These are phyloP conservation scores for Neurospora africana DNA, from an alignment of 495 filamentous ascomycete species.

Conservation along the genomic window DNA sequence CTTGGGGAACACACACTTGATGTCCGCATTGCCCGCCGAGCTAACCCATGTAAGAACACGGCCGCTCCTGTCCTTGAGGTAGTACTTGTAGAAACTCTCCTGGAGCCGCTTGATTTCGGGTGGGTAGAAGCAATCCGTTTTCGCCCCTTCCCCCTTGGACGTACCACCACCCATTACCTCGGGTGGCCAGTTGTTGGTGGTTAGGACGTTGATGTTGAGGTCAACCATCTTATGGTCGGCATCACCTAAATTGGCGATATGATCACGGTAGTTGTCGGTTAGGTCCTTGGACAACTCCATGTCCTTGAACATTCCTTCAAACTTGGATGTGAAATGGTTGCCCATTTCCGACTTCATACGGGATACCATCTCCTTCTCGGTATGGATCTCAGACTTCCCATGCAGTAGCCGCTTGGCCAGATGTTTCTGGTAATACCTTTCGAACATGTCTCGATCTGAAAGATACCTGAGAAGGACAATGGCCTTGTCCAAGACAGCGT, in stretches of 20 bases:
- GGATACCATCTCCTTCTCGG: constrained; percentile 89
- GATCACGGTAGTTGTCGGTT: constrained; percentile 59
- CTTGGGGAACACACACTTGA: constrained; percentile 68
- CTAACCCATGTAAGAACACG: constrained; percentile 75
- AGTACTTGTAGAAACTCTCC: constrained; percentile 82
- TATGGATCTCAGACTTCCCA: constrained; percentile 74
- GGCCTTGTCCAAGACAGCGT: constrained; percentile 77
- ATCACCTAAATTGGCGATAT: constrained; percentile 54
- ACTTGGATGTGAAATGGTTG: constrained; percentile 81
- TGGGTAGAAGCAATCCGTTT: constrained; percentile 57
- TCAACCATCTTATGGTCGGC: constrained; percentile 60
- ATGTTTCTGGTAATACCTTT: constrained; percentile 97
- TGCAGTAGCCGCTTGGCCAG: constrained; percentile 75
- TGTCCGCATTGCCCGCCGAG: constrained; percentile 64
- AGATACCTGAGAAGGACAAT: constrained; percentile 80
- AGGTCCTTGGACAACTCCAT: constrained; percentile 86
- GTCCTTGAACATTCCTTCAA: constrained; percentile 98
- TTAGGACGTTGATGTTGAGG: constrained; percentile 73
- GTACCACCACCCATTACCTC: constrained; percentile 58
- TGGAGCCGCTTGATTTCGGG: constrained; percentile 64
- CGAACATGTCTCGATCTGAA: constrained; percentile 88
- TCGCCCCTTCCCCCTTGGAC: constrained; percentile 37
- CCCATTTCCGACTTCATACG: constrained; percentile 94
- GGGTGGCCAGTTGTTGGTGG: constrained; percentile 88
- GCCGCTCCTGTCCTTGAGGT: constrained; percentile 77